Base-by-base conservation (phyloP, 768 basidiomycete species). In the Xerocomellus amylosporus region DNA sequence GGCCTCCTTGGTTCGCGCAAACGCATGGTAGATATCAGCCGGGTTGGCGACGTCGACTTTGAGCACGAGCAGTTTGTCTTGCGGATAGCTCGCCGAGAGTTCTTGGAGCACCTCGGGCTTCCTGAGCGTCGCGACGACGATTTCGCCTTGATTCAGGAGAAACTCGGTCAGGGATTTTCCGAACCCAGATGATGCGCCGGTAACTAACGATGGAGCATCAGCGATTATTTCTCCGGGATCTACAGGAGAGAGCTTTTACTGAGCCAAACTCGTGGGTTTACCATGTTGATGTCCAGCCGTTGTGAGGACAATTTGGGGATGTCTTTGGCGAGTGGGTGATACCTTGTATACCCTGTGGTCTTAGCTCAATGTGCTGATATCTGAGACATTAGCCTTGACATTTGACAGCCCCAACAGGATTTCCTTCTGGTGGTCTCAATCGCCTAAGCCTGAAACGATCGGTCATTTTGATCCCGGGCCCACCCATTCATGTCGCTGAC, bases 51-150 rank as follows among this genome's bases (percentile, higher is more conserved):
- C 54, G 6, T 65, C 55, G 8, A 65, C 40, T 36, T 51, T 38
- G 46, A 59, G 30, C 2, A 63, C 51, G 47, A 64, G 60, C 9
- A 65, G 22, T n/a, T 12, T 54, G 14, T 57, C 50, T 34, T 42
- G 22, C 13, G 60, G n/a, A 22, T 63, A 48, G 15, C 2, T 20
- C 14, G 37, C 22, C 1, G 46, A 38, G 31, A 59, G 54, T 0
- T 56, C 37, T 12, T 49, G 34, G 34, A 65, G 64, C 7, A 48
- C 36, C 19, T 60, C 69, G 2, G 77, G 76, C 34, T 64, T 73
- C 42, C 78, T 73, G 40, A 75, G 64, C 19, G 78, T 77, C 6
- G 79, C 77, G 43, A 77, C 69, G 37, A 61, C 76, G 14, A 62
- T 71, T 46, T 75, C 73, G 20, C 77, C 77, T 6, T 61, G 58